These are phyloP conservation scores for Scytalidium lignicola DNA, from an alignment of 2,329 filamentous ascomycete species.

Conservation along the genomic window DNA sequence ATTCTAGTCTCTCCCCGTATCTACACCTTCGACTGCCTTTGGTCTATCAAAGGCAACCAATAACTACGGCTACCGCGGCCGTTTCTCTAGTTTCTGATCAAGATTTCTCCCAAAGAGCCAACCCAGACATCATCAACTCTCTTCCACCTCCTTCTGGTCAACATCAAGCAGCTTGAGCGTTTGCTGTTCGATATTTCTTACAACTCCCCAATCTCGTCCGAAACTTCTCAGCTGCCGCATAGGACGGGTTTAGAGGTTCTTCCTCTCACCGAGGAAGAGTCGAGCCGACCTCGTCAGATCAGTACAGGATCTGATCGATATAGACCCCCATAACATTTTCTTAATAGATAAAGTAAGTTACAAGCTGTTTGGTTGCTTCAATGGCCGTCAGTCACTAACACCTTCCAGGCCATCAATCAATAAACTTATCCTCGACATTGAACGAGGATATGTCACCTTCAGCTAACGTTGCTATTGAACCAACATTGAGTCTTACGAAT, in stretches of 20 bases:
- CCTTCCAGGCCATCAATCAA: conserved; percentile 1
- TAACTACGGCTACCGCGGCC: conserved; percentile 59
- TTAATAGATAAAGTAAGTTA: conserved; percentile 22
- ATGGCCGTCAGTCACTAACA: conserved; percentile 1
- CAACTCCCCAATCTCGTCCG: conserved; percentile 50
- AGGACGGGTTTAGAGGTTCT: conserved; percentile 96
- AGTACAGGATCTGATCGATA: conserved; percentile 87
- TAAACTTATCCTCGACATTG: conserved; percentile 15
- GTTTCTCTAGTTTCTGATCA: conserved; percentile 59
- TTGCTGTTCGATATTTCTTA: conserved; percentile 45
- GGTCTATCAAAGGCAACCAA: conserved; percentile 59
- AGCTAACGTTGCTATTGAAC: conserved; percentile 50
- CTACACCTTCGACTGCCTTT: conserved; percentile 48
- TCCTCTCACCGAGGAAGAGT: conserved; percentile 99
- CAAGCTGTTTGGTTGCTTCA: background rate
- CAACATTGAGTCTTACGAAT: conserved; percentile 26
- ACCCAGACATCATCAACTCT: conserved; percentile 62
- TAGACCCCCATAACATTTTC: conserved; percentile 82
- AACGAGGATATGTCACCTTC: conserved; percentile 60
- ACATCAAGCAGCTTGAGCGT: conserved; percentile 43
- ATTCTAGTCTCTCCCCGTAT: background rate
- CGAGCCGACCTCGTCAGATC: conserved; percentile 95
- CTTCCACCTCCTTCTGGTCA: conserved; percentile 52
- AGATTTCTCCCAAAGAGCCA: conserved; percentile 64
- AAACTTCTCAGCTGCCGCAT: conserved; percentile 95